These are phyloP conservation scores for Simplicillium aogashimaense DNA, from an alignment of 2,329 filamentous ascomycete genomes.

Conservation along the genomic window DNA sequence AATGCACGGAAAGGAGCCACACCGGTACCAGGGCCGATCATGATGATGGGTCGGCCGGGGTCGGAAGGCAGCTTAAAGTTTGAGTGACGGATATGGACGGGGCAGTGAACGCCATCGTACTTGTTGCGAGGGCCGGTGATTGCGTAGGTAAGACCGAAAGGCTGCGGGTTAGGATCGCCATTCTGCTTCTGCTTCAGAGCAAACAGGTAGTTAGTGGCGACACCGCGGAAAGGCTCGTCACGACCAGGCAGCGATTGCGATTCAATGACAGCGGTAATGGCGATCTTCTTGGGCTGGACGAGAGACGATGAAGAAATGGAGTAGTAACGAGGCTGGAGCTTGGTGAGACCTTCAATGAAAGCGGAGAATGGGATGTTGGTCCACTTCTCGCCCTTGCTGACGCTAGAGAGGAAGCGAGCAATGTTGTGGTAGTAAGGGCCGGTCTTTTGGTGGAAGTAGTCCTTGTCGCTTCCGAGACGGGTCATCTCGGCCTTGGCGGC, in stretches of 20 bases:
- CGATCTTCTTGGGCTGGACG: conserved; percentile 89
- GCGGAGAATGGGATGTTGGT: conserved; percentile 82
- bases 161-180: conserved; percentile 69
- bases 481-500: conserved; percentile 77
- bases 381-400: conserved; percentile 70
- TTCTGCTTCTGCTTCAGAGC: conserved; percentile 97
- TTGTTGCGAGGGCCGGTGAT: conserved; percentile 89
- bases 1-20: conserved; percentile 95
- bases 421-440: conserved; percentile 79
- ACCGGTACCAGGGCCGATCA: conserved; percentile 93
- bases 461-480: conserved; percentile 84
- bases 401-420: conserved; percentile 66
- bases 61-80: conserved; percentile 99
- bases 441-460: conserved; percentile 86
- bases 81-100: conserved; percentile 91
- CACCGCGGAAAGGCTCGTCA: conserved; percentile 76
- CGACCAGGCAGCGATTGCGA: conserved; percentile 69
- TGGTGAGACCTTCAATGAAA: conserved; percentile 86
- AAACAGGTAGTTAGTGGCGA: conserved; percentile 92
- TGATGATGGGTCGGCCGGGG: conserved; percentile 85
- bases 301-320: conserved; percentile 96
- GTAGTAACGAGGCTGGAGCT: conserved; percentile 97
- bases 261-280: conserved; percentile 91
- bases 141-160: conserved; percentile 77
- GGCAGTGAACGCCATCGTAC: conserved; percentile 90